Evolutionary conservation across 2,329 filamentous ascomycete species (phyloP).

Genomic region (Trichoderma guizhouense): DNA sequence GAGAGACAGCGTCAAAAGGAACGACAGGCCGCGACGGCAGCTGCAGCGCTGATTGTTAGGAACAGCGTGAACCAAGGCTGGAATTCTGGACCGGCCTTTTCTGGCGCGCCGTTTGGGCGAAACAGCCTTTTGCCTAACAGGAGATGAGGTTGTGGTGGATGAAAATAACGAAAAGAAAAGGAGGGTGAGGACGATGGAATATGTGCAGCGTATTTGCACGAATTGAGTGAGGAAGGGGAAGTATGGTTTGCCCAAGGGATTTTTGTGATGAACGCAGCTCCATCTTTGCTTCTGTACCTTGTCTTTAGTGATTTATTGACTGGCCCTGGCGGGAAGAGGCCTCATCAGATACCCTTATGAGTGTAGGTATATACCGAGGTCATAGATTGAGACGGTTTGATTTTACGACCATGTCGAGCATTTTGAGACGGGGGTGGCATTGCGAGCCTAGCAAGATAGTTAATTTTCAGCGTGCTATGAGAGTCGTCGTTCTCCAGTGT

Average conservation of each 20-base stretch:
- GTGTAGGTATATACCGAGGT: slow-evolving; percentile 16
- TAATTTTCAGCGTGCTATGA: neutral
- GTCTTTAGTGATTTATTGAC: slow-evolving; percentile 18
- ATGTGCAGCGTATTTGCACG: neutral
- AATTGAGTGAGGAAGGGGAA: neutral
- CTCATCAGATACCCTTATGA: slow-evolving; percentile 20
- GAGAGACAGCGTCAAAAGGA: slow-evolving; percentile 93
- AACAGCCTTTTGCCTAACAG: slow-evolving; percentile 44
- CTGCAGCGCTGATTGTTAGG: slow-evolving; percentile 89
- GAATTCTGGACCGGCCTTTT: slow-evolving; percentile 40
- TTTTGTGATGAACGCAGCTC: slow-evolving; percentile 6
- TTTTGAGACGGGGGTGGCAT: neutral
- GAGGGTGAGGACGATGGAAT: neutral
- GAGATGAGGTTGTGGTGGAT: slow-evolving; percentile 35
- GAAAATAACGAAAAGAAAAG: neutral
- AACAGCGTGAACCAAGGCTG: slow-evolving; percentile 71
- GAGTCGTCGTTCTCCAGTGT: neutral
- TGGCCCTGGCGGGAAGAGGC: slow-evolving; percentile 4
- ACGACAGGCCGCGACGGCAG: slow-evolving; percentile 81
- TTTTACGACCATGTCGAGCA: neutral
- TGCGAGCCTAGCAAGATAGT: neutral
- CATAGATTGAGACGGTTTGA: slow-evolving; percentile 3
- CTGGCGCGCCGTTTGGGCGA: slow-evolving; percentile 41
- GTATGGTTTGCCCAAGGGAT: neutral
- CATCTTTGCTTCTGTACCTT: slow-evolving; percentile 15